phyloP scores from a whole-genome alignment of 306 rosid species.

The Vigna trinervia region DNA sequence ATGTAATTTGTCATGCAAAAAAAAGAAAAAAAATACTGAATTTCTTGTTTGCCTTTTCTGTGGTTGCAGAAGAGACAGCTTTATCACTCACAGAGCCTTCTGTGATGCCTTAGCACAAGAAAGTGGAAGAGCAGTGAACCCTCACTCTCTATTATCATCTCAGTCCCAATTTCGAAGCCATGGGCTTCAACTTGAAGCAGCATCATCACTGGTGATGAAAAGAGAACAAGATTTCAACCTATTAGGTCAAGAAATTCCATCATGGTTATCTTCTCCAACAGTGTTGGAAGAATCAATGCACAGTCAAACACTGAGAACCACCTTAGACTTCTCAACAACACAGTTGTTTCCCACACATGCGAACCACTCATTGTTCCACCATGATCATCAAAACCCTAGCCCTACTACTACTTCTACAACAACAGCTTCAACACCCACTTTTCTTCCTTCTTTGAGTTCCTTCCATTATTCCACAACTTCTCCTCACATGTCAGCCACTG shows the following conservation, averaged over 20 bases:
- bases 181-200: constrained; percentile 48
- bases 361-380: constrained; percentile 20
- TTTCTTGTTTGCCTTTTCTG: neutral
- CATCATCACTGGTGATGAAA: constrained; percentile 33
- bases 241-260: constrained; percentile 27
- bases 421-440: neutral
- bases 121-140: constrained; percentile 52
- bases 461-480: neutral
- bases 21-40: neutral
- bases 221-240: constrained; percentile 45
- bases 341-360: constrained; percentile 35
- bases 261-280: constrained; percentile 45
- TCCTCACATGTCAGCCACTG: constrained; percentile 69
- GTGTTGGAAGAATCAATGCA: neutral
- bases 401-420: constrained; percentile 1
- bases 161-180: constrained; percentile 43
- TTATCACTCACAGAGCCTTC: constrained; percentile 89
- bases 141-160: constrained; percentile 38
- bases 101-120: constrained; percentile 87
- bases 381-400: constrained; percentile 57
- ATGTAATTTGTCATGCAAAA: too few species aligned
- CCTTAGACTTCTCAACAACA: neutral
- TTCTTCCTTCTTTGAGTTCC: constrained; percentile 11
- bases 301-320: neutral
- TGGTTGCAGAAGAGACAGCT: constrained; percentile 81